A percentile compares a stretch with the other conserved stretches of the same genome.
phyloP scores from a whole-genome alignment of 1,284 basidiomycete genomes.

The Fomes fomentarius region DNA sequence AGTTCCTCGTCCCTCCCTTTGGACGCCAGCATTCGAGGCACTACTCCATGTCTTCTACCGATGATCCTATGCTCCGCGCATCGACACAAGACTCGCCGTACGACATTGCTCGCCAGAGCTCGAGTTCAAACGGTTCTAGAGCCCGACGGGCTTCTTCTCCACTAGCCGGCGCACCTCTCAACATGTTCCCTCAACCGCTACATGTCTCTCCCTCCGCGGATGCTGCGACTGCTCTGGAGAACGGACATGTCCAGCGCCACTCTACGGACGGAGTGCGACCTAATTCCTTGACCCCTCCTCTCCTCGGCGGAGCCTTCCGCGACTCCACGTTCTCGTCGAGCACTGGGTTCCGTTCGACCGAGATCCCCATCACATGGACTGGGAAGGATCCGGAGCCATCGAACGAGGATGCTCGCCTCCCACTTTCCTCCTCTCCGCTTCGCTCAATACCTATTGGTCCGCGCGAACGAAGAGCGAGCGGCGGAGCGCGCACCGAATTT shows the following conservation, averaged over 20 bases:
- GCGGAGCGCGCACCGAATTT: slow-evolving; percentile 11
- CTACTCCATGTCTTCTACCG: slow-evolving; percentile 16
- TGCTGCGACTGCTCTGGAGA: neutral
- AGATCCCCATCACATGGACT: slow-evolving; percentile 39
- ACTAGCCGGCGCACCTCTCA: slow-evolving; percentile 1
- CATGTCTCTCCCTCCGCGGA: slow-evolving; percentile 12
- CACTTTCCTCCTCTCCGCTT: slow-evolving; percentile 1
- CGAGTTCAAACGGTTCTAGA: slow-evolving; percentile 15
- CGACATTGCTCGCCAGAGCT: slow-evolving; percentile 18
- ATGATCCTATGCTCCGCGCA: slow-evolving; percentile 13
- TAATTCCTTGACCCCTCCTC: slow-evolving; percentile 31
- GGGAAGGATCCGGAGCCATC: slow-evolving; percentile 30
- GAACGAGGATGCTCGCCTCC: slow-evolving; percentile 14
- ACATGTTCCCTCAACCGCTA: slow-evolving; percentile 5
- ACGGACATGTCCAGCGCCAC: slow-evolving; percentile 1
- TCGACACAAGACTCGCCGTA: slow-evolving; percentile 16
- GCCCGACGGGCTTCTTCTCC: slow-evolving; percentile 19
- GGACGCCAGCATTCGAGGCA: slow-evolving; percentile 18
- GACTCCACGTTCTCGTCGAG: slow-evolving; percentile 40
- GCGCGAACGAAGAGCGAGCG: slow-evolving; percentile 22
- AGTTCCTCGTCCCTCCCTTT: slow-evolving; percentile 6
- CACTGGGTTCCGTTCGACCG: slow-evolving; percentile 32
- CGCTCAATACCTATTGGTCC: slow-evolving; percentile 18
- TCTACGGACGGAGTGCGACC: neutral
- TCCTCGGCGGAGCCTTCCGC: slow-evolving; percentile 39